A percentile compares a stretch with the other conserved stretches of the same genome.
Conservation (phyloP, 148 eudicot genomes). For the Amaranthus hypochondriacus region DNA sequence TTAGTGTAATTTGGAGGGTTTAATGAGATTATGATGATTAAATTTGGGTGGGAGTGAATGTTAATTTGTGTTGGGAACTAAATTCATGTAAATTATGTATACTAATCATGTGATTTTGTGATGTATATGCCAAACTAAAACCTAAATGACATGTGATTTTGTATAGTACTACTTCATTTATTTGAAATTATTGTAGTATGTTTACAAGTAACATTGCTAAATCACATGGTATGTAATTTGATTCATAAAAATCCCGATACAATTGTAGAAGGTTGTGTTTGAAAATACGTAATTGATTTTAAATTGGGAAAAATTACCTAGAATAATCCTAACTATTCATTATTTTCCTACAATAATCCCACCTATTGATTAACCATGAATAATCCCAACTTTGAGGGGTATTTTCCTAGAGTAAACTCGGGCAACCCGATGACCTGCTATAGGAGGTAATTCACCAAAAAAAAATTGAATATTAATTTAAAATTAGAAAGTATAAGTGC, state of each 20-base stretch:
- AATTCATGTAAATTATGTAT: slow-evolving; percentile 11
- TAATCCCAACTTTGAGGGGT: too few relatives aligned
- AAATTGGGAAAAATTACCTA: too few relatives aligned
- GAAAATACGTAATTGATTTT: too few relatives aligned
- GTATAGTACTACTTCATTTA: neutral
- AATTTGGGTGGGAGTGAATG: slow-evolving; percentile 3
- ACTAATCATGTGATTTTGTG: slow-evolving; percentile 18
- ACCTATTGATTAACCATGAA: too few relatives aligned
- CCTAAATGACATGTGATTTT: slow-evolving; percentile 20
- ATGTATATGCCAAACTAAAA: slow-evolving; percentile 11
- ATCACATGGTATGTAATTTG: neutral
- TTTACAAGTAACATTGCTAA: neutral
- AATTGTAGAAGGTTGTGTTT: too few relatives aligned
- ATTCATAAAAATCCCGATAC: neutral
- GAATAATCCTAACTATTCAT: too few relatives aligned
- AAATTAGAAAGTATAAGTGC: too few relatives aligned
- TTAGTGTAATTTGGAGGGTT: neutral
- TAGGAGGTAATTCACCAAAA: too few relatives aligned
- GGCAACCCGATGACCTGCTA: too few relatives aligned
- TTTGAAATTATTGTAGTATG: slow-evolving; percentile 2
- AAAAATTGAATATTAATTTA: too few relatives aligned
- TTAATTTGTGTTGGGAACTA: neutral
- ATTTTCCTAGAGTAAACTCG: too few relatives aligned
- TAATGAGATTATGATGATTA: neutral
- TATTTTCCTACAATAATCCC: too few relatives aligned